Conservation (phyloP, 495 filamentous ascomycete species). For the Neurospora tetraspora region DNA sequence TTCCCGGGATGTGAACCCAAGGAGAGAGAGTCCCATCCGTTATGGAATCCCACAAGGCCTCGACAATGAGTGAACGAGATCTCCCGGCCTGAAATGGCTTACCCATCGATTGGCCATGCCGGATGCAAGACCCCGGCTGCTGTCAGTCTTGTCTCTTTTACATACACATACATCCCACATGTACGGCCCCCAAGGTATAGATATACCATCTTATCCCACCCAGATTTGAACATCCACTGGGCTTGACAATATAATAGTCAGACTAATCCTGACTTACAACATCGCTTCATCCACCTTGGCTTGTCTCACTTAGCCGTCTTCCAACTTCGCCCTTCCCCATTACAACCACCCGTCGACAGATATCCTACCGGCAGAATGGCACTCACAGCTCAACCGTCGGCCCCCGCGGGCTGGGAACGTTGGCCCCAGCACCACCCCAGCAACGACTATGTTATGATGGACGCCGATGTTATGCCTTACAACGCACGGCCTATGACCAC, state of each 20-base stretch:
- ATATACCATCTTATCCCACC: slow-evolving; percentile 13
- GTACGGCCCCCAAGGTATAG: slow-evolving; percentile 9
- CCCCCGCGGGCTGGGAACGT: slow-evolving; percentile 27
- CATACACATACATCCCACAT: neutral
- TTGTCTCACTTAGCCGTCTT: neutral
- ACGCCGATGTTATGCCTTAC: slow-evolving; percentile 25
- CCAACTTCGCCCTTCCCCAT: neutral
- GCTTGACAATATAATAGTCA: slow-evolving; percentile 1
- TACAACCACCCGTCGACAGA: neutral
- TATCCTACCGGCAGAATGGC: slow-evolving; percentile 23
- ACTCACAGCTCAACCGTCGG: slow-evolving; percentile 24
- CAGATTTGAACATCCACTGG: slow-evolving; percentile 1
- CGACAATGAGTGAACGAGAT: slow-evolving; percentile 12
- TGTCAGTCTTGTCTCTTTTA: neutral
- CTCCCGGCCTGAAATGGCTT: slow-evolving; percentile 8
- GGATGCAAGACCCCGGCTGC: slow-evolving; percentile 12
- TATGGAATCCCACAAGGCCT: slow-evolving; percentile 3
- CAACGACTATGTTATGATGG: slow-evolving; percentile 29
- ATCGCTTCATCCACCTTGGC: neutral
- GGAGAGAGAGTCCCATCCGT: neutral
- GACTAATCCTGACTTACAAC: neutral
- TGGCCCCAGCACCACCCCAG: slow-evolving; percentile 30
- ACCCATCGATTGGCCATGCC: slow-evolving; percentile 15
- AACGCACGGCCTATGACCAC: slow-evolving; percentile 19
- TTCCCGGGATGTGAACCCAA: neutral